Evolutionary conservation across 176 grass and related monocot species (phyloP).

Genomic region (Zizania latifolia): DNA sequence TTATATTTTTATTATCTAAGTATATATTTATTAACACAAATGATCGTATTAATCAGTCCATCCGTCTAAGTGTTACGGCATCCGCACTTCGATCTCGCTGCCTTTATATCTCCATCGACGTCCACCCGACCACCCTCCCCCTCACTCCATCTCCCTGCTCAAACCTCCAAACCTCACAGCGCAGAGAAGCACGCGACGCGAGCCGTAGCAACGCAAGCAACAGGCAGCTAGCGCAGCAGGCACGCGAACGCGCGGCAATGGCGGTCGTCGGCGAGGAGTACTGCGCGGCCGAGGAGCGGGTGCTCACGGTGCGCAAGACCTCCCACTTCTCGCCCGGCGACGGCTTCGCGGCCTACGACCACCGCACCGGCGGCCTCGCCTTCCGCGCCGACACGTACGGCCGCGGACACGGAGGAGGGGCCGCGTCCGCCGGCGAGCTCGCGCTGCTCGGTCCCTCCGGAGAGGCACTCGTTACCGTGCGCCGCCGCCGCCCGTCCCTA

Average conservation of each 20-base stretch:
- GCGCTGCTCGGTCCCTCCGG: conserved; percentile 66
- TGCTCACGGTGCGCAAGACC: conserved; percentile 91
- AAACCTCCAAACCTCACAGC: neutral
- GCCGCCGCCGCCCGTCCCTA: conserved; percentile 72
- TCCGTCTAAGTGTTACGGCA: neutral
- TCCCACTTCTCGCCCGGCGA: conserved; percentile 77
- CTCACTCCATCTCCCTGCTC: conserved; percentile 18
- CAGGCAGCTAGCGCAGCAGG: neutral
- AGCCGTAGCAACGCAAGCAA: neutral
- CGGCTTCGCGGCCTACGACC: conserved; percentile 88
- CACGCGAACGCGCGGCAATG: neutral
- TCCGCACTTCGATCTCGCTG: neutral
- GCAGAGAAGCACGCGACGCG: neutral
- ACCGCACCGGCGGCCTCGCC: conserved; percentile 60
- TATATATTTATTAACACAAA: too few relatives aligned
- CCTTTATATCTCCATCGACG: conserved; percentile 28
- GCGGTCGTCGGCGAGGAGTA: conserved; percentile 63
- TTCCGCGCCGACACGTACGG: conserved; percentile 84
- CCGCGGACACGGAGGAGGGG: conserved; percentile 34
- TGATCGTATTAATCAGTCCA: too few relatives aligned
- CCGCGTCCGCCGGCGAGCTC: conserved; percentile 51
- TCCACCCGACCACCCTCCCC: neutral
- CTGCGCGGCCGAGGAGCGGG: conserved; percentile 57
- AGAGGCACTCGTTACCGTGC: conserved; percentile 67
- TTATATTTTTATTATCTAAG: too few relatives aligned